These are phyloP conservation scores for Solanum infundibuliforme DNA, from an alignment of 257 asterid species.

Conservation along the genomic window DNA sequence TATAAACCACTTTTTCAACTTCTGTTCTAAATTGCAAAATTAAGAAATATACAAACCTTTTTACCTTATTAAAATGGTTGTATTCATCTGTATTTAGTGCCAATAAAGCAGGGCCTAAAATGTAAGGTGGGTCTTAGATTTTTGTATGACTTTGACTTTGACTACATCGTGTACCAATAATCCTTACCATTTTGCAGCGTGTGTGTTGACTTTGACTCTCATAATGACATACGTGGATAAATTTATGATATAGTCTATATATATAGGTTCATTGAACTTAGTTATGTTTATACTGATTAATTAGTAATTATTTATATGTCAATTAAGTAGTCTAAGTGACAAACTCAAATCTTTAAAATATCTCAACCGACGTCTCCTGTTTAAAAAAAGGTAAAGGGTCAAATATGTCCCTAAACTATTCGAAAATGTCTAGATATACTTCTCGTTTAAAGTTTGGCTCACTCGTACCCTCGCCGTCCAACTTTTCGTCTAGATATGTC, in stretches of 20 bases:
- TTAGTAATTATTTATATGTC: neutral
- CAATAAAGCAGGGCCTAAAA: neutral
- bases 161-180: neutral
- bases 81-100: neutral
- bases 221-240: neutral
- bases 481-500: no score
- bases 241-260: neutral
- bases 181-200: neutral
- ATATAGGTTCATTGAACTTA: neutral
- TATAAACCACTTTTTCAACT: neutral
- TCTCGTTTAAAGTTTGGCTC: no score
- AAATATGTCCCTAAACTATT: no score
- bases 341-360: neutral
- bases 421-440: no score
- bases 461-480: no score
- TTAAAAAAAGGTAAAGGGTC: no score
- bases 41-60: neutral
- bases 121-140: neutral
- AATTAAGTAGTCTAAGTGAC: neutral
- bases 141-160: neutral
- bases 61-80: neutral
- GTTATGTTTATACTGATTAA: neutral
- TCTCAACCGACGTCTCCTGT: neutral
- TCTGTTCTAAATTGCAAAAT: no score
- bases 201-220: neutral